These are phyloP conservation scores for Microdochium trichocladiopsis DNA, from an alignment of 2,329 filamentous ascomycete genomes.

Conservation along the genomic window DNA sequence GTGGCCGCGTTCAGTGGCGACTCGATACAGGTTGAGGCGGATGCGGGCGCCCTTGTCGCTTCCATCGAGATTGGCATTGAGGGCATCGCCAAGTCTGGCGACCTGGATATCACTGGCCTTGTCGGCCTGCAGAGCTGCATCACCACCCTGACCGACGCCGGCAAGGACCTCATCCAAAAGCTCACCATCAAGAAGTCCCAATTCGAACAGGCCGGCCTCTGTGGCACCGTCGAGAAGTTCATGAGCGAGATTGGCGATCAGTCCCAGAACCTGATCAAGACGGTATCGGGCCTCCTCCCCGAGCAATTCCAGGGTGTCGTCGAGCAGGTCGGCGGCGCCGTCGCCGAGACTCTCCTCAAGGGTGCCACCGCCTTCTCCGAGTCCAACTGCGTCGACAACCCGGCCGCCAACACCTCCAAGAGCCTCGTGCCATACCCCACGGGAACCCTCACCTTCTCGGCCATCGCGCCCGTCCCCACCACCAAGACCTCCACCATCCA, in stretches of 20 bases:
- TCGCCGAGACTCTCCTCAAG: conserved; percentile 8
- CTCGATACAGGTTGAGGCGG: conserved; percentile 11
- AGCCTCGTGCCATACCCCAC: neutral
- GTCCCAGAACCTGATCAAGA: conserved; percentile 10
- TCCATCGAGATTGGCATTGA: conserved; percentile 11
- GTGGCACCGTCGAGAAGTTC: conserved; percentile 5
- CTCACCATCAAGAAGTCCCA: conserved; percentile 11
- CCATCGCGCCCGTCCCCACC: neutral
- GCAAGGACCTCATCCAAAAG: conserved; percentile 9
- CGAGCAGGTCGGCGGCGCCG: conserved; percentile 2
- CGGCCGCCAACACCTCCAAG: neutral
- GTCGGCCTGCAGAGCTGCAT: conserved; percentile 7
- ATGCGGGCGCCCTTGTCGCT: conserved; percentile 12
- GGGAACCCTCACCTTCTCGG: neutral
- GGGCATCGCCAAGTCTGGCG: conserved; percentile 4
- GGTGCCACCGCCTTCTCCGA: conserved; percentile 8
- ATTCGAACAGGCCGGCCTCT: conserved; percentile 12
- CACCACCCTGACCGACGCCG: conserved; percentile 4
- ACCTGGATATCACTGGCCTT: conserved; percentile 8
- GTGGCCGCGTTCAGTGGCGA: conserved; percentile 7
- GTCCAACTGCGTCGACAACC: conserved; percentile 9
- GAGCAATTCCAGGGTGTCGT: conserved; percentile 7
- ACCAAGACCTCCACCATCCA: neutral
- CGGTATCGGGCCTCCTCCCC: conserved; percentile 11
- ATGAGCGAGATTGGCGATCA: conserved; percentile 7